Evolutionary conservation across 768 basidiomycete genomes (phyloP), one percentile per base, ranked within the genome.

Genomic region (Coprinopsis sp.): DNA sequence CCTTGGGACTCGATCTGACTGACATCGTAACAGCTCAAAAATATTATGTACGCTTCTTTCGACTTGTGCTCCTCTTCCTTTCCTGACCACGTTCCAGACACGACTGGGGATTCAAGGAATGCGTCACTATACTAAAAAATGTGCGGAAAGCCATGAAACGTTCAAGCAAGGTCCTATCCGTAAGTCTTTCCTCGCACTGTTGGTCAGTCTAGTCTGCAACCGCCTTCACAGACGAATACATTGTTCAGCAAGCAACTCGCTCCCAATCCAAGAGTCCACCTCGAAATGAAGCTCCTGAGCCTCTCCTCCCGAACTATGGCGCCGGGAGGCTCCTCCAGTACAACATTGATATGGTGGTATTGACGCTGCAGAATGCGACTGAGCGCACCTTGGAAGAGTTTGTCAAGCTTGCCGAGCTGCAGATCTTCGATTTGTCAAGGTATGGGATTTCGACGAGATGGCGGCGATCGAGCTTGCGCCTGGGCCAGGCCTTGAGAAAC

Each of bases 241-340:
- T 70, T 25, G 53, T 71, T 6, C 67, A 65, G 44, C 56, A 61
- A 33, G 58, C 58, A 2, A 53, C 55, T 16, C 48, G 57, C 12
- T 44, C 52, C 21, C 42, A 51, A 11, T 22, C 36, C n/a, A 28
- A 19, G 27, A 29, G 37, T 10, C 8, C 29, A 8, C 12, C 51
- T 30, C 41, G 28, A 30, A 33, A 34, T 34, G 51, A 60, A 50
- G 74, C 71, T 1, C 75, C 74, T 0, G 66, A 68, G 44, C 76
- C 73, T 0, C 57, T 79, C 39, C 62, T 77, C 2, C 66, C 76
- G 3, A 77, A 76, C 54, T 76, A 69, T 44, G 74, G 73, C 14
- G 62, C 66, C 6, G 75, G 71, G 1, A 61, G 59, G 30, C 56
- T 69, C 28, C 57, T 67, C 4, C 59, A 60, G 22, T 76, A 77